These are phyloP conservation scores for Isoetes taiwanensis DNA, from an alignment of 75 land plant genomes.

Conservation along the genomic window DNA sequence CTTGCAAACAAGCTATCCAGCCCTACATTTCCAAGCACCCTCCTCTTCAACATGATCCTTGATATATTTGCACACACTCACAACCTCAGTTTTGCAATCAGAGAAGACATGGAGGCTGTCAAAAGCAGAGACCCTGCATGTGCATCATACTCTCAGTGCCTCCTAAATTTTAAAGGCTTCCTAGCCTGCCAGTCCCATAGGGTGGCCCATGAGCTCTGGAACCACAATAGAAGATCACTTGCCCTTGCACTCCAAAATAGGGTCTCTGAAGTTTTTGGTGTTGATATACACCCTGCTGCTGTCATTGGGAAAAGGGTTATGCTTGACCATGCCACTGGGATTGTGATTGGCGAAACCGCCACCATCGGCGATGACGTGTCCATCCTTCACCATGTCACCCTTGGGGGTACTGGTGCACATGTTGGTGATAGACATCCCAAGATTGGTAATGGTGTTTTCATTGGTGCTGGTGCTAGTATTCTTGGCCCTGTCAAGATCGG, in stretches of 20 bases:
- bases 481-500: conserved; percentile 55
- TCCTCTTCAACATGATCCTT: too few species aligned
- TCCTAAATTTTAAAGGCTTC: conserved; percentile 65
- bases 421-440: conserved; percentile 65
- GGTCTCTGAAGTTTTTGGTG: conserved; percentile 57
- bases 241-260: conserved; percentile 49
- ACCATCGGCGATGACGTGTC: conserved; percentile 63
- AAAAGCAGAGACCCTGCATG: conserved; percentile 79
- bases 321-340: conserved; percentile 72
- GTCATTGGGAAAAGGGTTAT: conserved; percentile 49
- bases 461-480: conserved; percentile 62
- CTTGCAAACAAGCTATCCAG: too few species aligned
- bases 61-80: too few species aligned
- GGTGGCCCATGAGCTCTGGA: conserved; percentile 56
- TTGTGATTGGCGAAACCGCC: conserved; percentile 80
- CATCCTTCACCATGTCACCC: conserved; percentile 57
- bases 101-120: conserved; percentile 55
- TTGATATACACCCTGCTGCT: conserved; percentile 79
- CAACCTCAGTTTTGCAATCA: too few species aligned
- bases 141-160: conserved; percentile 41
- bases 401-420: conserved; percentile 60
- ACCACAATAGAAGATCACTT: conserved; percentile 26
- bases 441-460: conserved; percentile 57
- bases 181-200: conserved; percentile 46
- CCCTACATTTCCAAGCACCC: too few species aligned